A percentile compares a stretch with the other conserved stretches of the same genome.
phyloP scores from a whole-genome alignment of 208 protist genomes.

The Porcisia deanei region DNA sequence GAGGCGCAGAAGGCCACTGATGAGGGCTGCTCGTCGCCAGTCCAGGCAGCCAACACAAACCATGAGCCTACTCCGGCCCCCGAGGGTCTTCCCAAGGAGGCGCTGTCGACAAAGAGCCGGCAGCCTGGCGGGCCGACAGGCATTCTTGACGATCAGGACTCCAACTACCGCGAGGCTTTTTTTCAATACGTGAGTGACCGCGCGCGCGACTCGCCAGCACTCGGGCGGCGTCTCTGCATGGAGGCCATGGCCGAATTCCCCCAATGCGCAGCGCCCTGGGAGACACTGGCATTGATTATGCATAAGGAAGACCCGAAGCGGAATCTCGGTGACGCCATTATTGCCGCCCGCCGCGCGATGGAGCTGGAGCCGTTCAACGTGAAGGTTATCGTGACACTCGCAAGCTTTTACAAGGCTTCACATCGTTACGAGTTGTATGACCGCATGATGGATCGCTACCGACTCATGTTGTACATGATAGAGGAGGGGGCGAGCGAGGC shows the following conservation, averaged over 20 bases:
- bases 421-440: constrained; percentile 52
- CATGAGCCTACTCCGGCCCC: not conserved
- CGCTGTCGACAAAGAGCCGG: not conserved
- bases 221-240: constrained; percentile 62
- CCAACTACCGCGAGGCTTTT: constrained; percentile 50
- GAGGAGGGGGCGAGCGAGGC: constrained; percentile 53
- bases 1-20: constrained; percentile 1
- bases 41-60: not conserved
- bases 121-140: constrained; percentile 10
- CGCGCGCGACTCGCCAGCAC: constrained; percentile 35
- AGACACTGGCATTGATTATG: constrained; percentile 63
- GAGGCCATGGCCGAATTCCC: constrained; percentile 73
- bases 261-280: constrained; percentile 55
- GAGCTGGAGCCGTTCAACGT: constrained; percentile 64
- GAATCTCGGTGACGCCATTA: constrained; percentile 56
- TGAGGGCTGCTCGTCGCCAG: not conserved
- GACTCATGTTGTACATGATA: constrained; percentile 57
- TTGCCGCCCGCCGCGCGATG: constrained; percentile 64
- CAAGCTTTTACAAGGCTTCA: constrained; percentile 76
- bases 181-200: constrained; percentile 73
- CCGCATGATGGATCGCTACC: constrained; percentile 80
- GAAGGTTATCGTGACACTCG: constrained; percentile 51
- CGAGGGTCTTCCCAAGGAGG: not conserved
- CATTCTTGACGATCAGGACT: constrained; percentile 54
- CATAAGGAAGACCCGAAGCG: constrained; percentile 59